These are phyloP conservation scores for Huntiella moniliformis DNA, from an alignment of 2,329 filamentous ascomycete genomes.

Conservation along the genomic window DNA sequence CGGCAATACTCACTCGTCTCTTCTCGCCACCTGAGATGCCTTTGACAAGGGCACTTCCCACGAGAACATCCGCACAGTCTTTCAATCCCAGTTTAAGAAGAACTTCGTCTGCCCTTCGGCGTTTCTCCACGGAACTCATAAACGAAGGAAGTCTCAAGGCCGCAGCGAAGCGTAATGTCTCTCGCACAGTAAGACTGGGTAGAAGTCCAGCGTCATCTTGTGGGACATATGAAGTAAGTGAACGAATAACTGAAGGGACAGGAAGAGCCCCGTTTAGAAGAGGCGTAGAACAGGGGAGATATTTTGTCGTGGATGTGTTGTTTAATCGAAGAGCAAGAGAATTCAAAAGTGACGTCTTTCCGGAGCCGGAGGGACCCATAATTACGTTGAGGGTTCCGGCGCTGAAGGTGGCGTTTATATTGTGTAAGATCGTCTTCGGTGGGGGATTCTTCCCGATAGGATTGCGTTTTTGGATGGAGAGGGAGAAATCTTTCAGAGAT, in stretches of 20 bases:
- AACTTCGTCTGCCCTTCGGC: slow-evolving; percentile 48
- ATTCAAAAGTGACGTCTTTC: slow-evolving; percentile 59
- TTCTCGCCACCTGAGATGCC: slow-evolving; percentile 69
- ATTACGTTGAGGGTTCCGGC: slow-evolving; percentile 55
- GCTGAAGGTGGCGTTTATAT: slow-evolving; percentile 46
- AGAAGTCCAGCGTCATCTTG: slow-evolving; percentile 62
- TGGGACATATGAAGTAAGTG: slow-evolving; percentile 57
- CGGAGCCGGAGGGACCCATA: slow-evolving; percentile 62
- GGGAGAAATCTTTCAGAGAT: slow-evolving; percentile 41
- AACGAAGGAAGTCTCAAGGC: slow-evolving; percentile 50
- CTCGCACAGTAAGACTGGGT: slow-evolving; percentile 55
- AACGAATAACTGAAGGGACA: slow-evolving; percentile 48
- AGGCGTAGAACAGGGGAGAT: slow-evolving; percentile 42
- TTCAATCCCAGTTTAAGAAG: slow-evolving; percentile 59
- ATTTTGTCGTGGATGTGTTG: slow-evolving; percentile 41
- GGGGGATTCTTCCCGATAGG: slow-evolving; percentile 31
- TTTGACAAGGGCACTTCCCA: slow-evolving; percentile 55
- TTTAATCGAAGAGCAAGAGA: slow-evolving; percentile 51
- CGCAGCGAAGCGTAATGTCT: slow-evolving; percentile 54
- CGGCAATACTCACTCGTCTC: slow-evolving; percentile 56
- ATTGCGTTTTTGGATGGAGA: slow-evolving; percentile 44
- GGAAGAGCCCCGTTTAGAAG: slow-evolving; percentile 52
- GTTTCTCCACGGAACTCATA: slow-evolving; percentile 51
- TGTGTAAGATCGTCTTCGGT: slow-evolving; percentile 43
- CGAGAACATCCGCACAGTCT: slow-evolving; percentile 56